Base-by-base conservation (phyloP, 495 filamentous ascomycete genomes). In the Tetracladium setigerum region DNA sequence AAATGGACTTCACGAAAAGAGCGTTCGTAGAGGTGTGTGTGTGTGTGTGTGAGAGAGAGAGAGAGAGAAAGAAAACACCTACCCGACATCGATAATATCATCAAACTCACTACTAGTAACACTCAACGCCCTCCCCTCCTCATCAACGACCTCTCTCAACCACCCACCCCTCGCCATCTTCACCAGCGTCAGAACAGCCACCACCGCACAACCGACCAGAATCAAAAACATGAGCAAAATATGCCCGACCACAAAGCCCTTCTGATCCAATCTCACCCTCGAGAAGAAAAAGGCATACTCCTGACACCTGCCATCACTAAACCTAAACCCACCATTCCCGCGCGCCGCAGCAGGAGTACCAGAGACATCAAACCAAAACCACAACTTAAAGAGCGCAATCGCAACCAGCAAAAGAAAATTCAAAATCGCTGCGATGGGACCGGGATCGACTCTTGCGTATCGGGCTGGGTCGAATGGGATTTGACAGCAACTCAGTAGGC, bases 281-380 rank as follows among this genome's bases (percentile, higher is more conserved):
- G 35, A 17, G 17, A 50, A 44, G 32, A 50, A 39, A 15, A 50
- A 44, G 1, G 40, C 47, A 39, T 38, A 50, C 9, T 44, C 47
- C n/a, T 15, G 15, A 17, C 47, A 50, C 7, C 31, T 41, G 14
- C 15, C 19, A 11, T 27, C 22, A 27, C 22, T 7, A 7, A 27
- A 27, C 7, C 22, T 3, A 27, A 27, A 27, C 22, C 22, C 22
- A 27, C 22, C 22, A 27, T 7, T 7, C 7, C 22, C 3, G 7
- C 22, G 3, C 7, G 22, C 3, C 3, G 7, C 16, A 36, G n/a
- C 38, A 30, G 18, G 16, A 6, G 15, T 9, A 11, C 9, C 14
- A 19, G 32, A 24, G n/a, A 17, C 15, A 0, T 6, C 13, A 14
- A 44, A 47, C 67, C 67, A 71, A 39, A 71, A 69, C 66, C 67